phyloP scores from a whole-genome alignment of 495 filamentous ascomycete genomes.

The Penicillium pulvis region DNA sequence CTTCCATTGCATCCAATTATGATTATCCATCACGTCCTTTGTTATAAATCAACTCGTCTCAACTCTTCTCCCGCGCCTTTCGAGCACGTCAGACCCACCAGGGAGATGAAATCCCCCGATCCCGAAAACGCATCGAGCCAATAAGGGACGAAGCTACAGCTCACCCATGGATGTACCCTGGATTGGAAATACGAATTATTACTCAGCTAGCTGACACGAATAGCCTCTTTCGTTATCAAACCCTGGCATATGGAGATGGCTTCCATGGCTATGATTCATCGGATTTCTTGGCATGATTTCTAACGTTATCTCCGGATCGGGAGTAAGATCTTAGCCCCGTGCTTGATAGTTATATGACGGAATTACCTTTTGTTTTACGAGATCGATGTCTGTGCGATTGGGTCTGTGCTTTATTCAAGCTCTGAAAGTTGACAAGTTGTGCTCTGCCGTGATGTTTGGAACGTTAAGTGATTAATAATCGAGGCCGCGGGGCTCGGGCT shows the following conservation, averaged over 20 bases:
- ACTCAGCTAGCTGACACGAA: background rate
- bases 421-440: background rate
- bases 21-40: background rate
- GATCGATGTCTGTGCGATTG: background rate
- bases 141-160: background rate
- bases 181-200: conserved; percentile 9
- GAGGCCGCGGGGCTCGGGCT: background rate
- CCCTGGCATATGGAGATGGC: background rate
- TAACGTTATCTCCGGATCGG: conserved; percentile 3
- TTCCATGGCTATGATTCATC: conserved; percentile 4
- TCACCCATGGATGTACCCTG: background rate
- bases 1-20: conserved; percentile 1
- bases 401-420: background rate
- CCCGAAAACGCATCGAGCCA: background rate
- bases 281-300: background rate
- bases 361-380: background rate
- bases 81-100: conserved; percentile 9
- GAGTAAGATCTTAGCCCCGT: conserved; percentile 3
- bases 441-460: background rate
- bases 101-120: background rate
- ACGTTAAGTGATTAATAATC: background rate
- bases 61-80: background rate
- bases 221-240: background rate
- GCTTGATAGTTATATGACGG: background rate
- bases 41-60: conserved; percentile 7